Evolutionary conservation across 441 rosid genomes (phyloP).

Genomic region (Capsella rubella): DNA sequence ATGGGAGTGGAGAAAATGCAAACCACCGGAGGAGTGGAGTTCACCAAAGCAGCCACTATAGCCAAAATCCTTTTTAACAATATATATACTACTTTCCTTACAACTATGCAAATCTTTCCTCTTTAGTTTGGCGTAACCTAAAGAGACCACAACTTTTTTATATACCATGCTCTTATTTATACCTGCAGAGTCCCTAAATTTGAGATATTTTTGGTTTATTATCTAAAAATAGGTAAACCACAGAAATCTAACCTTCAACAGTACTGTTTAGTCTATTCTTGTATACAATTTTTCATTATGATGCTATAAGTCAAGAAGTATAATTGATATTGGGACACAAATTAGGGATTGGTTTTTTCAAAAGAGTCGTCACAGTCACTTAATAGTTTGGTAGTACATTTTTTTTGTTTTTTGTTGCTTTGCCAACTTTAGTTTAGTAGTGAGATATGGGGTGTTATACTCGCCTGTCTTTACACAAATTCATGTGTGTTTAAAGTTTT

Average conservation of each 20-base stretch:
- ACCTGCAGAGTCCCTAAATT: background rate
- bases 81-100: background rate
- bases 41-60: constrained; percentile 45
- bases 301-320: background rate
- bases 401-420: background rate
- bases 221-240: background rate
- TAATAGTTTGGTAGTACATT: constrained; percentile 5
- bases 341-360: background rate
- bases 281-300: background rate
- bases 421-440: constrained; percentile 8
- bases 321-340: background rate
- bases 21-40: constrained; percentile 41
- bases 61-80: constrained; percentile 13
- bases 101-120: constrained; percentile 8
- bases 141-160: background rate
- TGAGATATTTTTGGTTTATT: background rate
- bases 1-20: constrained; percentile 37
- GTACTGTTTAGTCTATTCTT: background rate
- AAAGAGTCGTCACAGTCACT: background rate
- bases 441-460: constrained; percentile 5
- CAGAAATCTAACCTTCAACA: background rate
- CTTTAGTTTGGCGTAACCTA: background rate
- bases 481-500: background rate
- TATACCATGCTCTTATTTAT: background rate
- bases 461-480: background rate